Base-by-base conservation (phyloP, 306 rosid species). In the Rosa rugosa region DNA sequence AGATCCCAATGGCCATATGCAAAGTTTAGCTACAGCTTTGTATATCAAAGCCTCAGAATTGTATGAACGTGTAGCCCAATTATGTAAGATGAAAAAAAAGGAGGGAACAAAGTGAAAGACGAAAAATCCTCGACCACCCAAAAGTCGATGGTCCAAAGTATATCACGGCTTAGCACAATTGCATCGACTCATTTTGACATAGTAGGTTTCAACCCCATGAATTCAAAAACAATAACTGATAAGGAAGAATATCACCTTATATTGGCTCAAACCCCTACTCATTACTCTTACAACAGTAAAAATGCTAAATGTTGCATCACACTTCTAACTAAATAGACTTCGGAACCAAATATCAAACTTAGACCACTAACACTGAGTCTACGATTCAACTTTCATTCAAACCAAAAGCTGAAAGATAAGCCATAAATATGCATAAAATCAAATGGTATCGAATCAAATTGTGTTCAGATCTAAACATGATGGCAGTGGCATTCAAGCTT, bases 1-100 rank as follows among this genome's bases (percentile, higher is more conserved):
- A 75, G 77, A 82, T 71, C 36, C 40, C 11, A 38, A 64, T 34
- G 40, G 17, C 47, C 76, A 73, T 46, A 72, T 10, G 27, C 51
- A 62, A n/a, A 27, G 50, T 62, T 60, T 44, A 11, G 75, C 14
- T 0, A 50, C n/a, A 18, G 51, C 8, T 25, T 59, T 16, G 56
- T 7, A 27, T 40, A 75, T 12, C 53, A 76, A 56, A 57, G 34
- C 64, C 36, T 49, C 20, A 22, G 14, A 79, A 53, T 14, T 9
- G 45, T 44, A 18, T 42, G 23, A 31, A 16, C 0, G 45, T 4
- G 59, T 22, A 36, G 75, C 76, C 38, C 12, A 38, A 56, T 78
- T 31, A 11, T 31, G 5, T 42, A 79, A 42, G 16, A 73, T 3
- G 27, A 27, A 42, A 42, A 42, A 73, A 75, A 23, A 20, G 16